These are phyloP conservation scores for Fraxinus paxiana DNA, from an alignment of 305 asterid species.

Conservation along the genomic window DNA sequence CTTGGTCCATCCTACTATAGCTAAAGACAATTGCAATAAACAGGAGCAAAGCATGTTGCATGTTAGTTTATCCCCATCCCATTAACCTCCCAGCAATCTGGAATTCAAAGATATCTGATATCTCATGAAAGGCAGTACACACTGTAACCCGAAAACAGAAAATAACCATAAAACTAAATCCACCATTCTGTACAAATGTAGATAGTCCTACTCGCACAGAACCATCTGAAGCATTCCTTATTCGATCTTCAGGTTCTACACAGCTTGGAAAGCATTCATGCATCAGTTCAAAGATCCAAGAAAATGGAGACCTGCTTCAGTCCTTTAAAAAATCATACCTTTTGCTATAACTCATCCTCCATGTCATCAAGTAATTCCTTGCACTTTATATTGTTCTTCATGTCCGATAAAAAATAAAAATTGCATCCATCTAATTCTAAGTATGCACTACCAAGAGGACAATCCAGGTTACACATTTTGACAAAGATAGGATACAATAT, in stretches of 20 bases:
- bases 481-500: not conserved
- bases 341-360: not conserved
- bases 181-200: not conserved
- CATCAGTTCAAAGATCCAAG: not conserved
- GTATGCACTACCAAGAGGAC: not conserved
- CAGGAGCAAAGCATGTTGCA: not conserved
- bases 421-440: constrained; percentile 9
- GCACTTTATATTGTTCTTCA: constrained; percentile 4
- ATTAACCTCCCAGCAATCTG: not conserved
- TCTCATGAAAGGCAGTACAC: not conserved
- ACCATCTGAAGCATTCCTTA: not conserved
- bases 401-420: constrained; percentile 6
- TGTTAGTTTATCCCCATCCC: not conserved
- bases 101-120: not conserved
- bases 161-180: not conserved
- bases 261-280: not conserved
- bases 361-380: constrained; percentile 16
- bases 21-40: constrained; percentile 5
- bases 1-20: constrained; percentile 11
- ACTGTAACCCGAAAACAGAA: not conserved
- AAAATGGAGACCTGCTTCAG: not conserved
- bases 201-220: not conserved
- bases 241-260: not conserved
- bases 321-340: not conserved
- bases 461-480: constrained; percentile 3